These are phyloP conservation scores for Nothophoma quercina DNA, from an alignment of 2,329 filamentous ascomycete species.

Conservation along the genomic window DNA sequence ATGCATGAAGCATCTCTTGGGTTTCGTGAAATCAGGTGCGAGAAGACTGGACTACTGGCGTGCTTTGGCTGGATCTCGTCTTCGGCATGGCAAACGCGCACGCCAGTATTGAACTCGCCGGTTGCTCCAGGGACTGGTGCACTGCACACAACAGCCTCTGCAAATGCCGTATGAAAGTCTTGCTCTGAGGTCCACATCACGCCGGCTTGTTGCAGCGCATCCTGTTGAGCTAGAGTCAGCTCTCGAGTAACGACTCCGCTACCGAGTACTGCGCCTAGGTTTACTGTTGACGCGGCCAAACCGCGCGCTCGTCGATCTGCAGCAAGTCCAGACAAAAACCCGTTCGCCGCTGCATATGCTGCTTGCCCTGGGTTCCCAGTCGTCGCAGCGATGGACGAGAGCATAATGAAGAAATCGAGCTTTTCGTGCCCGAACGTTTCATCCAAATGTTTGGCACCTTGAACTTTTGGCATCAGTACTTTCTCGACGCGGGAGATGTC, in stretches of 20 bases:
- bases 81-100: not conserved
- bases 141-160: conserved; percentile 16
- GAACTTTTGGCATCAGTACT: conserved; percentile 28
- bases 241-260: conserved; percentile 44
- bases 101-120: conserved; percentile 2
- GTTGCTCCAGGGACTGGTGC: not conserved
- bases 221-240: conserved; percentile 31
- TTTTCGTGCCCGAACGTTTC: conserved; percentile 15
- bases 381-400: conserved; percentile 27
- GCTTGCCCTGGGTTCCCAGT: conserved; percentile 27
- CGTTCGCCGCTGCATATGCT: conserved; percentile 32
- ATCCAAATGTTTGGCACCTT: conserved; percentile 24
- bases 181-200: conserved; percentile 21
- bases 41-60: conserved; percentile 1
- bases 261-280: conserved; percentile 50
- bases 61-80: not conserved
- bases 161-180: conserved; percentile 25
- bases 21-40: conserved; percentile 1
- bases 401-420: conserved; percentile 38
- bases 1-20: not conserved
- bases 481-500: not conserved
- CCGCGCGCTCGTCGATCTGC: conserved; percentile 49
- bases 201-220: conserved; percentile 3
- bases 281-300: conserved; percentile 45
- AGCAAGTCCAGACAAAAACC: conserved; percentile 53